Base-by-base conservation (phyloP, 2,329 filamentous ascomycete species). In the Paraconiothyrium sp. region DNA sequence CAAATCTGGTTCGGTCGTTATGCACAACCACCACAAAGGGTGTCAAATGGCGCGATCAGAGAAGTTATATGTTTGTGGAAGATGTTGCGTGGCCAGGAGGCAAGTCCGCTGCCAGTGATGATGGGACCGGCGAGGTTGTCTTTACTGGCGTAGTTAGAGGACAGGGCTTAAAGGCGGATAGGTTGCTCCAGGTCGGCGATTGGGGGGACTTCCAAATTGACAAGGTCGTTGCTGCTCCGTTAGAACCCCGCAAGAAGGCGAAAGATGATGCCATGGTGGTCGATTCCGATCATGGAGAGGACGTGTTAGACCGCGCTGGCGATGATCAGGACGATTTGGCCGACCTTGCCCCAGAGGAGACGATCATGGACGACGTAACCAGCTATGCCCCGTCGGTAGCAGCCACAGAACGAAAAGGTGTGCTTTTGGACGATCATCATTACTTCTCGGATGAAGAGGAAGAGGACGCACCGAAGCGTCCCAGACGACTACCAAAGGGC, bases 161-260 rank as follows among this genome's bases (percentile, higher is more conserved):
- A 37, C 92, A 89, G 74, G 90, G 91, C 9, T 78, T 99, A 56
- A 98, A 97, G 76, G 91, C 93, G 4, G 93, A 99, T 77, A 88
- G 95, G 61, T 83, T 99, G 44, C 87, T 97, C 6, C 94, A 98
- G 73, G 84, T 99, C 54, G 94, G 94, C 44, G 94, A 97, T 64
- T 97, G 93, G 92, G 95, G 95, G 37, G 89, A 93, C 59, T 97
- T 94, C 76, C 93, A 97, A 80, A 90, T 99, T 56, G 91, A 93
- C 56, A 94, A 92, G 75, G 96, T 99, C 66, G 89, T 89, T 22
- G 89, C 91, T 30, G 92, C 93, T 11, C 91, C 92, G 1, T 77
- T 93, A 13, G 79, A 86, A 3, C 83, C 81, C 27, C 84, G 75
- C 2, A 83, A 88, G 65, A 82, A 87, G 63, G 88, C 72, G 54